These are phyloP conservation scores for Gracilaria gracilis DNA, from an alignment of 23 red algal genomes.

Conservation along the genomic window DNA sequence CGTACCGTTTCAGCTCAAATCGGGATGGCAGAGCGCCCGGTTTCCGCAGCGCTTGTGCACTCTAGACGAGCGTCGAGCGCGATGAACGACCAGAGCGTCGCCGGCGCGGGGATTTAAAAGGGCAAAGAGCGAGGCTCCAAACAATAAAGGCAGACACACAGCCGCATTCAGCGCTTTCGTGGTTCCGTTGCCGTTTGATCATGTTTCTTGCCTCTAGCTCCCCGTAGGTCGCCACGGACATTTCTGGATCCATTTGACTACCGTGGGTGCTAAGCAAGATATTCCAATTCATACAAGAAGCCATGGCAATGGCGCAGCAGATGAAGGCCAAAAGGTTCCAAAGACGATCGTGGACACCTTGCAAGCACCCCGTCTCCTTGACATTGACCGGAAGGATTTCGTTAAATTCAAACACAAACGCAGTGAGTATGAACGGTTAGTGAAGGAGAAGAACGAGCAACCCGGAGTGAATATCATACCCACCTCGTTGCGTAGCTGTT, in stretches of 20 bases:
- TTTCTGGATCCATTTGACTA: too few species aligned
- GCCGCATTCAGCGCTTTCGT: too few species aligned
- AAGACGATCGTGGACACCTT: conserved; percentile 28
- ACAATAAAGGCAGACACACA: too few species aligned
- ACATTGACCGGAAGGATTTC: conserved; percentile 6
- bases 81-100: too few species aligned
- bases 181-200: too few species aligned
- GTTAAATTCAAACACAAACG: conserved; percentile 18
- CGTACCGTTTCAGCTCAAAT: too few species aligned
- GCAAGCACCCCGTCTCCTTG: conserved; percentile 8
- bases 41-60: too few species aligned
- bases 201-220: too few species aligned
- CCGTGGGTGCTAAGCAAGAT: not conserved
- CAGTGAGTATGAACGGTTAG: conserved; percentile 6
- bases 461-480: not conserved
- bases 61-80: too few species aligned
- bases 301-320: not conserved
- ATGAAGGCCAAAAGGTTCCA: not conserved
- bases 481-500: not conserved
- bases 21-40: too few species aligned
- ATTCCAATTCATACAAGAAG: not conserved
- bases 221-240: not conserved
- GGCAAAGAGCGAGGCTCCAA: too few species aligned
- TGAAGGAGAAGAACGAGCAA: conserved; percentile 18
- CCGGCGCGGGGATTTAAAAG: too few species aligned